These are phyloP conservation scores for Eucommia ulmoides DNA, from an alignment of 257 asterid genomes.

Conservation along the genomic window DNA sequence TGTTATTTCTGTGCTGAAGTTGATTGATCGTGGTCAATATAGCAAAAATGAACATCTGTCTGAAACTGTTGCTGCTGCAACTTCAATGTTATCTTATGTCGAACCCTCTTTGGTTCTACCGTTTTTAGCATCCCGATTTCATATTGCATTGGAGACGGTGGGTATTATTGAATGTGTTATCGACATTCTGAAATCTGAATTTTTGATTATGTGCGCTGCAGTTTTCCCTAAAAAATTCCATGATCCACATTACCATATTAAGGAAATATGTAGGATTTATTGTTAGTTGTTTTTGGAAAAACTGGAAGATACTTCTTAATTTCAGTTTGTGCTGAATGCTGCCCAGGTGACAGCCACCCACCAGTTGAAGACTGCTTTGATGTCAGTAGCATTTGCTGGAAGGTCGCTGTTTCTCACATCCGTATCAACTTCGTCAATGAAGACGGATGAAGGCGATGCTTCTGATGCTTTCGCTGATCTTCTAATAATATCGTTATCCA, in stretches of 20 bases:
- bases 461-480: conserved; percentile 67
- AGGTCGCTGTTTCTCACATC: conserved; percentile 68
- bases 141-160: conserved; percentile 98
- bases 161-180: conserved; percentile 21
- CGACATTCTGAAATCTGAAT: neutral
- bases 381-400: conserved; percentile 83
- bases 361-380: conserved; percentile 96
- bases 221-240: neutral
- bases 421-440: conserved; percentile 28
- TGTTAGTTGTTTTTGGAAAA: too few relatives aligned
- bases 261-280: too few relatives aligned
- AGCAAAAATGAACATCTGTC: conserved; percentile 91
- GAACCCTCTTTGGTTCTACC: conserved; percentile 96
- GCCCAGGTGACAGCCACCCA: conserved; percentile 95
- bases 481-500: conserved; percentile 71
- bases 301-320: too few relatives aligned
- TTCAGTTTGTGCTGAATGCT: too few relatives aligned
- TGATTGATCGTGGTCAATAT: conserved; percentile 96
- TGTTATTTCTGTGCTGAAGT: conserved; percentile 61
- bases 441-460: conserved; percentile 29
- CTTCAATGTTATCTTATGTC: conserved; percentile 84
- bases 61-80: conserved; percentile 87
- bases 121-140: conserved; percentile 82
- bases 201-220: neutral
- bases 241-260: neutral